A percentile compares a stretch with the other conserved stretches of the same genome.
These are phyloP conservation scores for Citrus unshiu DNA, from an alignment of 345 rosid species.

Conservation along the genomic window DNA sequence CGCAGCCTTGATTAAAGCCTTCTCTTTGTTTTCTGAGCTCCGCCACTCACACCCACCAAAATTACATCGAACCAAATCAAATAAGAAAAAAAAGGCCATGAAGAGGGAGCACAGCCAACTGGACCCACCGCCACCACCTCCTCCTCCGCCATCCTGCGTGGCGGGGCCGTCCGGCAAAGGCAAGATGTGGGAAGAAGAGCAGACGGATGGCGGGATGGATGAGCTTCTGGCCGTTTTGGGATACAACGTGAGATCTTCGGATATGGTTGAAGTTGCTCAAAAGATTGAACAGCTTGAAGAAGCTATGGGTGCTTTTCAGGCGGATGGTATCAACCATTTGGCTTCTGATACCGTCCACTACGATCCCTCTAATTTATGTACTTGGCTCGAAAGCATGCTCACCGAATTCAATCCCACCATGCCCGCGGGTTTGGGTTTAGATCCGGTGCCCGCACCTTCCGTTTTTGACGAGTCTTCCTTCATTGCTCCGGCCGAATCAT, in stretches of 20 bases:
- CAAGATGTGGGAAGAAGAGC: slow-evolving; percentile 48
- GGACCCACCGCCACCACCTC: slow-evolving; percentile 18
- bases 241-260: slow-evolving; percentile 69
- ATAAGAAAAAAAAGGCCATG: slow-evolving; percentile 22
- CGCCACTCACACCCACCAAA: background rate
- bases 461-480: slow-evolving; percentile 22
- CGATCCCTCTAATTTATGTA: slow-evolving; percentile 66
- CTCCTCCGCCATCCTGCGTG: background rate
- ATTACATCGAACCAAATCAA: slow-evolving; percentile 4
- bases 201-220: slow-evolving; percentile 53
- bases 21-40: slow-evolving; percentile 21
- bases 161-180: slow-evolving; percentile 28
- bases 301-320: slow-evolving; percentile 57
- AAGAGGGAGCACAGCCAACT: slow-evolving; percentile 50
- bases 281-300: slow-evolving; percentile 80
- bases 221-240: slow-evolving; percentile 72
- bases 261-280: slow-evolving; percentile 85
- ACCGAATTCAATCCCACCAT: slow-evolving; percentile 51
- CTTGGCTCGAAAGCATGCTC: slow-evolving; percentile 67
- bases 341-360: slow-evolving; percentile 70
- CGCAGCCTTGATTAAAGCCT: slow-evolving; percentile 3
- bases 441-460: background rate
- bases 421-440: slow-evolving; percentile 12
- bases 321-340: slow-evolving; percentile 54
- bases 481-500: slow-evolving; percentile 35